phyloP scores from a whole-genome alignment of 495 filamentous ascomycete species.

The Hypoxylon fuscum region DNA sequence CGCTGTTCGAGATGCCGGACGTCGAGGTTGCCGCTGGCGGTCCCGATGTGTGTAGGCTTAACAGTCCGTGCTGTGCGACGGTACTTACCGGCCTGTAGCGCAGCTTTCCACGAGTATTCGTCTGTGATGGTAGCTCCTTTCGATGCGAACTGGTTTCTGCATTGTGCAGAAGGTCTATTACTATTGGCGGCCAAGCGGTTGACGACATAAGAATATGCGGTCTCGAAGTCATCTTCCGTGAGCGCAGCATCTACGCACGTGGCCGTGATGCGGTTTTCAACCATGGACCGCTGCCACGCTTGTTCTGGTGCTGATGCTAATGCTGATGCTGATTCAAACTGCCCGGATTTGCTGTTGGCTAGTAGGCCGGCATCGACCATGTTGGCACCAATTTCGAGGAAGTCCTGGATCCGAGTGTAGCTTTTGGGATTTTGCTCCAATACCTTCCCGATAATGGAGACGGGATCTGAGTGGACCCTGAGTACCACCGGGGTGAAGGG shows the following conservation, averaged over 20 bases:
- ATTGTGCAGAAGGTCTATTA: conserved; percentile 26
- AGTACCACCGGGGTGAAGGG: conserved; percentile 92
- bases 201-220: conserved; percentile 93
- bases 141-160: conserved; percentile 16
- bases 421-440: conserved; percentile 86
- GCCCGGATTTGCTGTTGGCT: conserved; percentile 33
- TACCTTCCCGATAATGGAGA: conserved; percentile 83
- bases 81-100: conserved; percentile 86
- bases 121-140: conserved; percentile 56
- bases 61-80: conserved; percentile 59
- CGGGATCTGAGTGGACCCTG: conserved; percentile 83
- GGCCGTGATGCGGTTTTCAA: conserved; percentile 77
- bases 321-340: conserved; percentile 2
- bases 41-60: conserved; percentile 62
- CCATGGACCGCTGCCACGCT: conserved; percentile 42
- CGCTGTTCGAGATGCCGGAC: conserved; percentile 80
- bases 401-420: conserved; percentile 87
- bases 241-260: conserved; percentile 92
- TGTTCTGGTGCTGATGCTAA: conserved; percentile 4
- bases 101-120: conserved; percentile 91
- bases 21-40: conserved; percentile 59
- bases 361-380: conserved; percentile 76
- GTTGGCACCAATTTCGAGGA: conserved; percentile 78
- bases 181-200: conserved; percentile 60
- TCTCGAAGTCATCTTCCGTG: conserved; percentile 90